Conservation (phyloP, 2,329 filamentous ascomycete genomes). For the Exophiala phaeomuriformis region DNA sequence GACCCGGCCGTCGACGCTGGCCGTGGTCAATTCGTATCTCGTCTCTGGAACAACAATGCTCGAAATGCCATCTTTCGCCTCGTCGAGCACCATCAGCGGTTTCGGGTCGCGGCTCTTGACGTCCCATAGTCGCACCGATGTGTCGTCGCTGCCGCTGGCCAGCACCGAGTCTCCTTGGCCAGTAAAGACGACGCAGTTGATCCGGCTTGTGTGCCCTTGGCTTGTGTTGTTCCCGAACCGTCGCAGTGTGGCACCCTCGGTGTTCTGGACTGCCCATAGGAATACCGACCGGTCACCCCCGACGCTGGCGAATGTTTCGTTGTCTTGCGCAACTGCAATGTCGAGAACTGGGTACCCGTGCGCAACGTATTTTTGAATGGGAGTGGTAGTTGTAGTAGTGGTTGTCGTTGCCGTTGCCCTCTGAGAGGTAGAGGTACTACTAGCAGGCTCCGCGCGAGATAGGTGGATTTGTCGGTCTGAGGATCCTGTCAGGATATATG, state of each 20-base stretch:
- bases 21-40: conserved; percentile 52
- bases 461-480: conserved; percentile 79
- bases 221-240: conserved; percentile 56
- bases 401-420: conserved; percentile 12
- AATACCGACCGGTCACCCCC: conserved; percentile 90
- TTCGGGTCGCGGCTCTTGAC: conserved; percentile 47
- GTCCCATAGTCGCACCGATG: conserved; percentile 71
- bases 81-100: conserved; percentile 64
- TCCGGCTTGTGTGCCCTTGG: conserved; percentile 59
- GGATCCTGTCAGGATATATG: conserved; percentile 76
- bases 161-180: conserved; percentile 65
- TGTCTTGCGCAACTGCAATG: conserved; percentile 64
- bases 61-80: conserved; percentile 59
- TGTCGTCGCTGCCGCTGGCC: conserved; percentile 65
- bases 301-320: conserved; percentile 75
- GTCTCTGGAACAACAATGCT: conserved; percentile 12
- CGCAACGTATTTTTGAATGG: conserved; percentile 81
- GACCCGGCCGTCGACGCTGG: conserved; percentile 77
- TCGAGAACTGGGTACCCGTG: conserved; percentile 91
- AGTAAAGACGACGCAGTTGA: conserved; percentile 73
- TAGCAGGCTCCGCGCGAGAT: conserved; percentile 56
- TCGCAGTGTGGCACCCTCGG: conserved; percentile 56
- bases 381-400: conserved; percentile 29
- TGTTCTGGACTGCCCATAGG: conserved; percentile 85
- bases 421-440: conserved; percentile 24